Evolutionary conservation across 345 rosid genomes (phyloP), one percentile per base, ranked within the genome.

Genomic region (Rhodamnia argentea): DNA sequence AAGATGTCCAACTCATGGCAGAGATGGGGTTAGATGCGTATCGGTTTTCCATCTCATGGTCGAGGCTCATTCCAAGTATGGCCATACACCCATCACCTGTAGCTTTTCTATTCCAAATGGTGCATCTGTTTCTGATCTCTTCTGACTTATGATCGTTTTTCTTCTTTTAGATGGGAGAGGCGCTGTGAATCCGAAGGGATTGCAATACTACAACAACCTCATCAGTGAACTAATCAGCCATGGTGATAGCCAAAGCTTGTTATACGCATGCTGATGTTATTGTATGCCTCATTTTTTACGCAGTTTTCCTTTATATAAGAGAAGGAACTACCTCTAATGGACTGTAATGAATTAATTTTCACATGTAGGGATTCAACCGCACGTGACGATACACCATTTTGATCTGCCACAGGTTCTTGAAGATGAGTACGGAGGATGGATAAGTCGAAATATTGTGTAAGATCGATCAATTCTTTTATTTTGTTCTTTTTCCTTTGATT

Each of bases 21-120:
- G 90, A 85, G n/a, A 87, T 82, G 22, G 86, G 87, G 57, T 56
- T 87, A 84, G 91, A 90, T 22, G 86, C 85, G 4, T 89, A 85
- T 44, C 85, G 88, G 83, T 87, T 88, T 78, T 90, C 90, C 32
- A 87, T 90, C 42, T 89, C 92, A 29, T 90, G 89, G 90, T 85
- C 90, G 2, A 86, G 90, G 85, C 83, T 90, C 13, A 76, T 90
- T n/a, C 90, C 92, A 76, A 83, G 92, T 90, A 64, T 51, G 40
- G 27, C n/a, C 47, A 40, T 10, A 12, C 22, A 40, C 20, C 37
- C 16, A 82, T 37, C 32, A 47, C 44, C 29, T 78, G 26, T 85
- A 74, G 76, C n/a, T 40, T 40, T 22, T 75, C 62, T 27, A 75
- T 62, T 50, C 82, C 32, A 24, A 60, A 12, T 40, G 15, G 59